A percentile compares a stretch with the other conserved stretches of the same genome.
Conservation (phyloP, 345 rosid genomes). For the Pistacia vera region DNA sequence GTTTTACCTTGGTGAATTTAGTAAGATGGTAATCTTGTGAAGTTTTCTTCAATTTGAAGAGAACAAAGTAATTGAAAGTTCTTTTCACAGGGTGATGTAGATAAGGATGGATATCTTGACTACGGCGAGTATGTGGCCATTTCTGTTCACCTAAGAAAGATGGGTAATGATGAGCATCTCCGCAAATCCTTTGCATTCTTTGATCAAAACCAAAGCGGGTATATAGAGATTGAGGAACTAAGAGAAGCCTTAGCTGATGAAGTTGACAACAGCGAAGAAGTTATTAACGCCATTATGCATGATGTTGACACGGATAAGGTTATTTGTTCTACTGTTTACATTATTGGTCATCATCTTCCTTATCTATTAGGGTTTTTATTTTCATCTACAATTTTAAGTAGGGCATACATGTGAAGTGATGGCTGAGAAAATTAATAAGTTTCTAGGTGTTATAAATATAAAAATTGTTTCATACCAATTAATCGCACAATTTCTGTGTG, state of each 20-base stretch:
- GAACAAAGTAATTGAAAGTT: neutral
- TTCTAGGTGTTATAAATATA: too few relatives aligned
- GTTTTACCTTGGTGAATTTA: neutral
- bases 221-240: slow-evolving; percentile 89
- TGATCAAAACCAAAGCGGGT: slow-evolving; percentile 71
- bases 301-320: slow-evolving; percentile 98
- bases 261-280: slow-evolving; percentile 74
- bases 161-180: slow-evolving; percentile 88
- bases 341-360: neutral
- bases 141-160: slow-evolving; percentile 87
- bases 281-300: slow-evolving; percentile 78
- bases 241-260: slow-evolving; percentile 74
- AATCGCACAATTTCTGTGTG: neutral
- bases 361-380: neutral
- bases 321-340: neutral
- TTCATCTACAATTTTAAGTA: too few relatives aligned
- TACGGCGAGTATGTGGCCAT: slow-evolving; percentile 90
- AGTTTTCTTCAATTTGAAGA: neutral
- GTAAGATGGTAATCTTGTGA: neutral
- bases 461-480: too few relatives aligned
- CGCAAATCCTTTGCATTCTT: slow-evolving; percentile 85
- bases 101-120: slow-evolving; percentile 76
- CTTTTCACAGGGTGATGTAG: slow-evolving; percentile 76
- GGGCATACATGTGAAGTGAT: too few relatives aligned
- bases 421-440: too few relatives aligned